Conservation (phyloP, 2,329 filamentous ascomycete species). For the Fusarium sp. region DNA sequence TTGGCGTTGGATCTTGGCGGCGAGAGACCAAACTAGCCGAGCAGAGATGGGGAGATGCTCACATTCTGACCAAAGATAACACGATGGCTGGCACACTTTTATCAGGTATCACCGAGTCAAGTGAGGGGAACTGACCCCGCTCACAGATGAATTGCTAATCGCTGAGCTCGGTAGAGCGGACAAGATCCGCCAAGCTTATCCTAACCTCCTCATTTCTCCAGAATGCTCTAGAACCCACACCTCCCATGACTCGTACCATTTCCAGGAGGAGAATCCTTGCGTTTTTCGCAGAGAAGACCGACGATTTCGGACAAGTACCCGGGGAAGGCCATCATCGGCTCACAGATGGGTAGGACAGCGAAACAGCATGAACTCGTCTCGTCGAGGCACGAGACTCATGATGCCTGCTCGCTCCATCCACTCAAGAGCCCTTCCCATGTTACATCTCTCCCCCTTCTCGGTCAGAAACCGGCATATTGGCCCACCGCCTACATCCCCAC, state of each 20-base stretch:
- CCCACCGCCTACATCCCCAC: slow-evolving; percentile 1
- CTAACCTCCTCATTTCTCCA: background rate
- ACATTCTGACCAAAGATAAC: background rate
- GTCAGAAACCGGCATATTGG: background rate
- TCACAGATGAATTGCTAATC: background rate
- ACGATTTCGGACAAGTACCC: background rate
- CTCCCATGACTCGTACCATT: background rate
- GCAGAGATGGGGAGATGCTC: background rate
- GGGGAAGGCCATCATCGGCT: background rate
- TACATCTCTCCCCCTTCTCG: slow-evolving; percentile 9
- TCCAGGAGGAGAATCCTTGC: background rate
- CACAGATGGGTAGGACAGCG: background rate
- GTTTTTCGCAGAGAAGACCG: background rate
- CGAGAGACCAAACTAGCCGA: background rate
- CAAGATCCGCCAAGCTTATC: slow-evolving; percentile 1
- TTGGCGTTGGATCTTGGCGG: background rate
- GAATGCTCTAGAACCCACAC: background rate
- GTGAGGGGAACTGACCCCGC: background rate
- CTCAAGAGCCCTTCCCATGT: background rate
- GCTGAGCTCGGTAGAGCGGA: background rate
- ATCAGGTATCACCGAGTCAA: background rate
- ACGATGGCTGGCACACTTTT: background rate
- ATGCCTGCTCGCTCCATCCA: slow-evolving; percentile 1
- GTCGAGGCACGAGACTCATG: background rate
- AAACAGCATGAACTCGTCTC: background rate